Evolutionary conservation across 208 protist genomes (phyloP).

Genomic region (Acanthamoeba divionensis): DNA sequence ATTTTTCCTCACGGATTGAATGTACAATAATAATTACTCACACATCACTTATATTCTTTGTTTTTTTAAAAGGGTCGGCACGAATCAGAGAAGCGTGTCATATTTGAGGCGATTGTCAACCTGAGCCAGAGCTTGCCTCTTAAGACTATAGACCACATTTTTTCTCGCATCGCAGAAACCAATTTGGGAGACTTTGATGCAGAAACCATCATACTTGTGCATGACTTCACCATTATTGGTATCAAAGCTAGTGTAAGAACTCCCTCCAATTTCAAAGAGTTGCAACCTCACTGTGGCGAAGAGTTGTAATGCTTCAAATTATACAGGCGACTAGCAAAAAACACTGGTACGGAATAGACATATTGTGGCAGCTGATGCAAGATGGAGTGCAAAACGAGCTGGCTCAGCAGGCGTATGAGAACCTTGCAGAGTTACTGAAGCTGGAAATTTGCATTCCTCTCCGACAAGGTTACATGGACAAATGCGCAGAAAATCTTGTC

Average conservation of each 20-base stretch:
- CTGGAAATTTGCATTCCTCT: slow-evolving; percentile 14
- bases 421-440: slow-evolving; percentile 52
- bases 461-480: slow-evolving; percentile 49
- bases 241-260: slow-evolving; percentile 44
- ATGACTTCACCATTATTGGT: slow-evolving; percentile 50
- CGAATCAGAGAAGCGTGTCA: slow-evolving; percentile 47
- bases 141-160: slow-evolving; percentile 53
- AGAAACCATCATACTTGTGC: slow-evolving; percentile 42
- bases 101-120: slow-evolving; percentile 47
- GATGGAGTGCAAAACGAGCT: background rate
- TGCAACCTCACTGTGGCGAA: background rate
- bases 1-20: too few relatives aligned
- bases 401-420: slow-evolving; percentile 6
- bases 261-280: background rate
- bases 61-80: slow-evolving; percentile 19
- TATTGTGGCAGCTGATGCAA: slow-evolving; percentile 60
- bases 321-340: slow-evolving; percentile 42
- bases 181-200: slow-evolving; percentile 8
- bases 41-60: background rate
- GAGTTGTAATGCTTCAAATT: too few relatives aligned
- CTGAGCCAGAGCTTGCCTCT: slow-evolving; percentile 31
- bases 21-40: background rate
- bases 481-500: slow-evolving; percentile 59
- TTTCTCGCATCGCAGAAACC: slow-evolving; percentile 16
- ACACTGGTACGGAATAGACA: slow-evolving; percentile 63